Conservation (phyloP, 371 early-diverging fungal species). For the Gilbertella persicaria region DNA sequence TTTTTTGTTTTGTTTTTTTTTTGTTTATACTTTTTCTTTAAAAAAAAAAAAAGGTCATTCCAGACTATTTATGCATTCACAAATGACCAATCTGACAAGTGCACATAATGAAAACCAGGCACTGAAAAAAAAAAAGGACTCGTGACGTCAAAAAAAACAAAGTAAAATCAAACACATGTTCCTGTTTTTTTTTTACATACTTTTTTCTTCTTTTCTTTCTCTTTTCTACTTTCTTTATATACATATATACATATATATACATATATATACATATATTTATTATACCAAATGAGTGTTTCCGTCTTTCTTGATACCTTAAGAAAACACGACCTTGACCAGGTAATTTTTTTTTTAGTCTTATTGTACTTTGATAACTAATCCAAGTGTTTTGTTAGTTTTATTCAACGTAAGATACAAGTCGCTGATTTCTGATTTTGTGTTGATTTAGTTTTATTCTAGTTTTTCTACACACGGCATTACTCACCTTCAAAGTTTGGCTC, state of each 20-base stretch:
- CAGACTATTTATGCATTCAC: too few relatives aligned
- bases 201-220: background rate
- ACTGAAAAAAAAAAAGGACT: too few relatives aligned
- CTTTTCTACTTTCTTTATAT: too few relatives aligned
- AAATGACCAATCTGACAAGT: too few relatives aligned
- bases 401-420: slow-evolving; percentile 20
- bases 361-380: background rate
- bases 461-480: slow-evolving; percentile 65
- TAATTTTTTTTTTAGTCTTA: slow-evolving; percentile 6
- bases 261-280: background rate
- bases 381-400: slow-evolving; percentile 22
- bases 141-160: background rate
- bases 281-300: slow-evolving; percentile 22
- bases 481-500: slow-evolving; percentile 56
- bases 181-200: background rate
- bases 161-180: background rate
- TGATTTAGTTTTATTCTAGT: slow-evolving; percentile 19
- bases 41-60: too few relatives aligned
- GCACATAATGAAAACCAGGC: too few relatives aligned
- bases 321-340: slow-evolving; percentile 37
- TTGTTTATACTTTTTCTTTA: too few relatives aligned
- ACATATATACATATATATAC: too few relatives aligned
- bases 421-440: background rate
- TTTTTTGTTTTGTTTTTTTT: too few relatives aligned
- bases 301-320: slow-evolving; percentile 26